These are phyloP conservation scores for Golubevia sp. DNA, from an alignment of 1,284 basidiomycete species.

Conservation along the genomic window DNA sequence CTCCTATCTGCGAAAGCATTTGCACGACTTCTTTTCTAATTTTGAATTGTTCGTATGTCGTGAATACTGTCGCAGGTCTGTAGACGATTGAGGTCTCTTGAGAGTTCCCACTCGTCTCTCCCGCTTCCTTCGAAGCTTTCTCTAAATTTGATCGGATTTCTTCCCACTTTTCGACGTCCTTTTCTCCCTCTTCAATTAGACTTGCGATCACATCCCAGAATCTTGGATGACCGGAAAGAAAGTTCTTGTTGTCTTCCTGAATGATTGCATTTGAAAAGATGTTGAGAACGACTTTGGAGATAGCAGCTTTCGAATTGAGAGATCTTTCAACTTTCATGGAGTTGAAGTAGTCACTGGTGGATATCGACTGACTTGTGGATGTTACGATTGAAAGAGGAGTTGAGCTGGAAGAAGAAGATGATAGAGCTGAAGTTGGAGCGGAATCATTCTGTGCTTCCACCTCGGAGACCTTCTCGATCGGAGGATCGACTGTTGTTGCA, in stretches of 20 bases:
- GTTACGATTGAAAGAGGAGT: background rate
- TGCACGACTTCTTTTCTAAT: constrained; percentile 51
- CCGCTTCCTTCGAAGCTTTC: background rate
- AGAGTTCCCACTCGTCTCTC: background rate
- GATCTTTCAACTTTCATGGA: background rate
- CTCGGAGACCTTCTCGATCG: no score
- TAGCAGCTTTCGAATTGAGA: constrained; percentile 18
- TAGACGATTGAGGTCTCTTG: background rate
- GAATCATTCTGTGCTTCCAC: background rate
- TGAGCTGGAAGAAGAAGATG: background rate
- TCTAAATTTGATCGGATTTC: background rate
- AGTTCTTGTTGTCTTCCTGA: background rate
- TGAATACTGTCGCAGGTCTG: constrained; percentile 18
- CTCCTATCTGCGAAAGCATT: constrained; percentile 36
- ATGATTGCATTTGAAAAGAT: background rate
- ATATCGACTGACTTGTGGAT: background rate
- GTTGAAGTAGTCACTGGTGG: background rate
- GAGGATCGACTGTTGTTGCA: background rate
- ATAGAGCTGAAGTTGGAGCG: background rate
- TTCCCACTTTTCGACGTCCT: background rate
- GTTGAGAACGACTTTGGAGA: background rate
- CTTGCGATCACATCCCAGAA: background rate
- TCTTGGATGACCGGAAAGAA: background rate
- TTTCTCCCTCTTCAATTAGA: background rate
- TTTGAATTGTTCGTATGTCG: constrained; percentile 38